Base-by-base conservation (phyloP, 257 asterid genomes). In the Penstemon newberryi region DNA sequence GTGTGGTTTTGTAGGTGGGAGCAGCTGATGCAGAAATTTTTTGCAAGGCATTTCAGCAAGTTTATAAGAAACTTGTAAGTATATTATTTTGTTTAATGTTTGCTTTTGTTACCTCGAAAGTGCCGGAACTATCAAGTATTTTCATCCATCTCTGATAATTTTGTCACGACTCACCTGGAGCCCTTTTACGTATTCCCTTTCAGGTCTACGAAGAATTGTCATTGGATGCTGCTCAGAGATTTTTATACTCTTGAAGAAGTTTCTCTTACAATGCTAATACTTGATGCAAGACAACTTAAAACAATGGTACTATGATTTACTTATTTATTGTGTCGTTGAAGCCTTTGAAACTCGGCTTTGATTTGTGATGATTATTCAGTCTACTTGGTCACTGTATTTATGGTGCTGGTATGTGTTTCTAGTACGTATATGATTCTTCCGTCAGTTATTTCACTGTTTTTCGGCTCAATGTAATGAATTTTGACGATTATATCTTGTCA, bases 191-290 rank as follows among this genome's bases (percentile, higher is more conserved):
- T 52, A 55, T 37, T 43, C 43, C 44, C 66, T 69, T 78, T 78
- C 83, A 89, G 96, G 95, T 89, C 5, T 78, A 80, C 63, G 90
- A 89, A 71, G 96, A 89, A 50, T 66, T 89, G 60, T 74, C 89
- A 25, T 47, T 66, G 56, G 95, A 87, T 50, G 89, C 84, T 73
- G 96, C 95, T 60, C 77, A 67, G 77, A 79, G 70, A 25, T 77
- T 83, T 41, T 15, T 85, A 61, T 77, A 79, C 70, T 77, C 85
- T 4, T 55, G 77, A n/a, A 37, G 18, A 47, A 13, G 4, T 43
- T 54, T 61, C 61, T 47, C 42, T 49, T 69, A 50, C 41, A 12
- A 37, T 25, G 44, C 52, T 51, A 15, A 33, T 64, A 11, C 64
- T 4, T 15, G 53, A 43, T 11, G 54, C 55, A 7, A 41, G 11